Conservation (phyloP, 179 eudicot genomes). For the Amaranthus tricolor region DNA sequence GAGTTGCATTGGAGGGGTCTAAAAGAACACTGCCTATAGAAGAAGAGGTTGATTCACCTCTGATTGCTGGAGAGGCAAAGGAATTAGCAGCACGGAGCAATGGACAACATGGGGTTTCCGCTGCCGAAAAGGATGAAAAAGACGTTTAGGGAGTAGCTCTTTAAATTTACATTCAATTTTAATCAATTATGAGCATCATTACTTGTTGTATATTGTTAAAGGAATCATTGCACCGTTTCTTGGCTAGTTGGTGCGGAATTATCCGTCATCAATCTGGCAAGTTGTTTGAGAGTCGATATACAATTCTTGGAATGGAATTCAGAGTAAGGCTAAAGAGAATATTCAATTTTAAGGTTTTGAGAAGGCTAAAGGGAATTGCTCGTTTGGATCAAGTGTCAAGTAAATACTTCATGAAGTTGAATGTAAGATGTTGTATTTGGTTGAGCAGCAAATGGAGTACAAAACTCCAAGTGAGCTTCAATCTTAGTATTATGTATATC, state of each 20-base stretch:
- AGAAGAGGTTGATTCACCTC: conserved; percentile 48
- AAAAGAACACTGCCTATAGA: conserved; percentile 93
- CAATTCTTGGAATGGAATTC: not conserved
- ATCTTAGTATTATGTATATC: too few relatives aligned
- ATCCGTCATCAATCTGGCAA: conserved; percentile 25
- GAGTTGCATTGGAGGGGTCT: conserved; percentile 94
- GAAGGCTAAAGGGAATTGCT: not conserved
- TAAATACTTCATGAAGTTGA: too few relatives aligned
- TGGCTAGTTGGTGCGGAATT: conserved; percentile 25
- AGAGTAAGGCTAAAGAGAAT: not conserved
- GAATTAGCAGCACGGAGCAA: conserved; percentile 52
- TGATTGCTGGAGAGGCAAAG: conserved; percentile 39
- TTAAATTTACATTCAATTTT: conserved; percentile 9
- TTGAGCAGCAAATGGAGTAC: too few relatives aligned
- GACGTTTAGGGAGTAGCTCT: conserved; percentile 31
- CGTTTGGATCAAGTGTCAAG: not conserved
- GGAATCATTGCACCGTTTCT: not conserved
- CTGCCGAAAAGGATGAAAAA: conserved; percentile 45
- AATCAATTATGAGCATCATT: not conserved
- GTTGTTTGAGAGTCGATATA: not conserved
- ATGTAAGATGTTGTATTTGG: too few relatives aligned
- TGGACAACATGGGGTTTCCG: conserved; percentile 35
- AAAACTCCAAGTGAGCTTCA: too few relatives aligned
- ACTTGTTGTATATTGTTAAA: conserved; percentile 20
- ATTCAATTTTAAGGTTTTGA: not conserved